Percentiles rank a stretch among this genome's conserved stretches.
Evolutionary conservation across 129 eudicot species (phyloP).

Genomic region (Solidago caesia): DNA sequence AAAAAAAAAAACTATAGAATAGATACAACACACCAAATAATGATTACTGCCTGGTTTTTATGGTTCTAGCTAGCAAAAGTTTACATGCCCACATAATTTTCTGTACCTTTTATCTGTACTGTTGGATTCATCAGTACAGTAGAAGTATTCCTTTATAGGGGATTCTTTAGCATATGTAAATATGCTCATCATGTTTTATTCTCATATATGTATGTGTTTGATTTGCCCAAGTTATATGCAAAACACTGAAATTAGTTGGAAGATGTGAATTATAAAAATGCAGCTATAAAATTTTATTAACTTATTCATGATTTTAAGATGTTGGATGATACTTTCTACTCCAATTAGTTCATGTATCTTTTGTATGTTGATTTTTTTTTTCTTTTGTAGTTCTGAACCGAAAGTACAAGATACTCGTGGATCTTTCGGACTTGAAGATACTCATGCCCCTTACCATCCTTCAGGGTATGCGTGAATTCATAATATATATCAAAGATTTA

Average conservation of each 20-base stretch:
- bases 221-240: neutral
- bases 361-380: constrained; percentile 1
- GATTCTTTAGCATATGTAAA: neutral
- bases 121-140: neutral
- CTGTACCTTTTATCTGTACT: neutral
- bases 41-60: neutral
- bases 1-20: too few relatives aligned
- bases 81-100: constrained; percentile 1
- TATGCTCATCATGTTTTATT: neutral
- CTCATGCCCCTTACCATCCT: constrained; percentile 37
- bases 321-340: neutral
- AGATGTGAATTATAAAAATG: neutral
- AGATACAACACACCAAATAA: too few relatives aligned
- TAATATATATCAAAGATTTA: neutral
- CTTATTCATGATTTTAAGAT: too few relatives aligned
- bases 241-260: neutral
- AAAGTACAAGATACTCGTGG: constrained; percentile 27
- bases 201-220: constrained; percentile 9
- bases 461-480: constrained; percentile 32
- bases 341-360: neutral
- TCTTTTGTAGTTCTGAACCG: constrained; percentile 40
- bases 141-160: neutral
- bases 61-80: neutral
- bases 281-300: neutral
- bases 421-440: constrained; percentile 34